A percentile compares a stretch with the other conserved stretches of the same genome.
phyloP scores from a whole-genome alignment of 345 rosid genomes.

The Citrus mangshanensis region DNA sequence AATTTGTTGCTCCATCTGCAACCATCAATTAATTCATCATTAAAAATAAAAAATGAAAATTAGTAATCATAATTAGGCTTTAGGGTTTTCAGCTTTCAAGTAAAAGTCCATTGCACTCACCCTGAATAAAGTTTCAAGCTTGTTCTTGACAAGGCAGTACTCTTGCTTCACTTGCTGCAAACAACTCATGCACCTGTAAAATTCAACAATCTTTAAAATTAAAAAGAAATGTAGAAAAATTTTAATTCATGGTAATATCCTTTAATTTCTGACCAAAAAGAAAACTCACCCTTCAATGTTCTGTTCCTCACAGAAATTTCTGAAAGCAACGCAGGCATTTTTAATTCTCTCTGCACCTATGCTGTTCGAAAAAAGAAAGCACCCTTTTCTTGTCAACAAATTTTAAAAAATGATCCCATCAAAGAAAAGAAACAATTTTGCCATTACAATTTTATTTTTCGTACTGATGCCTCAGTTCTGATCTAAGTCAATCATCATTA shows the following conservation, averaged over 20 bases:
- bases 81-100: background rate
- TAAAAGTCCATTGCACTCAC: slow-evolving; percentile 31
- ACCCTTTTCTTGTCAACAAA: slow-evolving; percentile 13
- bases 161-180: slow-evolving; percentile 86
- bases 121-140: slow-evolving; percentile 72
- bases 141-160: slow-evolving; percentile 66
- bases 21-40: background rate
- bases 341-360: slow-evolving; percentile 89
- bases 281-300: slow-evolving; percentile 67
- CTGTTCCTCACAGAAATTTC: slow-evolving; percentile 76
- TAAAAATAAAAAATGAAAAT: background rate
- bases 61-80: background rate
- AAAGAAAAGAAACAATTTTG: background rate
- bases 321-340: slow-evolving; percentile 78
- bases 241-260: background rate
- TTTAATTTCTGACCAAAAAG: background rate
- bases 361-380: slow-evolving; percentile 46
- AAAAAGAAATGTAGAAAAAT: background rate
- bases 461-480: slow-evolving; percentile 5
- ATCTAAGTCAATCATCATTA: background rate
- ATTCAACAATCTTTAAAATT: background rate
- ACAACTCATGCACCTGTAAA: slow-evolving; percentile 70
- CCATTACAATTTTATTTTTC: background rate
- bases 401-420: background rate
- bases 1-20: slow-evolving; percentile 89